phyloP scores from a whole-genome alignment of 2,329 filamentous ascomycete species.

The Alternaria dauci region DNA sequence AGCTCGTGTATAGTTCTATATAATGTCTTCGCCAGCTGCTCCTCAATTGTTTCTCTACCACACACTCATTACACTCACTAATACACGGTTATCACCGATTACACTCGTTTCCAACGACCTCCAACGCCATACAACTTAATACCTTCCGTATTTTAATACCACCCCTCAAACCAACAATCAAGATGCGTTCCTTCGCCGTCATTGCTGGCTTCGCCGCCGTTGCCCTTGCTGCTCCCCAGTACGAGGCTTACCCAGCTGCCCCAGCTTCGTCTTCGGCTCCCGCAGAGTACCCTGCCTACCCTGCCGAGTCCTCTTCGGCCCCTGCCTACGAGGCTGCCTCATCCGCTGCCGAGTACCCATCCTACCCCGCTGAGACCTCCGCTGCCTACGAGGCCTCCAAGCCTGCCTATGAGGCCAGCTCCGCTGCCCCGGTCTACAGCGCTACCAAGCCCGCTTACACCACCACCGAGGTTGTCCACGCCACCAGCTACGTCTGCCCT shows the following conservation, averaged over 20 bases:
- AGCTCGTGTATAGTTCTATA: slow-evolving; percentile 40
- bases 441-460: slow-evolving; percentile 28
- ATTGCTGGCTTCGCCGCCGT: slow-evolving; percentile 44
- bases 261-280: slow-evolving; percentile 5
- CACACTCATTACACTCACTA: slow-evolving; percentile 48
- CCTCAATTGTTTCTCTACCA: slow-evolving; percentile 40
- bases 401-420: slow-evolving; percentile 3
- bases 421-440: slow-evolving; percentile 1
- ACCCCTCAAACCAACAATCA: slow-evolving; percentile 39
- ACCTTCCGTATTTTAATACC: slow-evolving; percentile 47
- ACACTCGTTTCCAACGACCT: slow-evolving; percentile 51
- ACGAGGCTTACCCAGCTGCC: slow-evolving; percentile 20
- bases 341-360: slow-evolving; percentile 12
- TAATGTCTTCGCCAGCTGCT: slow-evolving; percentile 42
- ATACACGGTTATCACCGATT: slow-evolving; percentile 52
- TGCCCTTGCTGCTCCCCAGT: slow-evolving; percentile 34
- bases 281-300: slow-evolving; percentile 16
- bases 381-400: neutral
- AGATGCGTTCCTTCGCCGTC: slow-evolving; percentile 51
- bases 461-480: slow-evolving; percentile 39
- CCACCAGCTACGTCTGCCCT: slow-evolving; percentile 35
- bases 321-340: slow-evolving; percentile 8
- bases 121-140: slow-evolving; percentile 42
- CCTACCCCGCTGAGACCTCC: slow-evolving; percentile 7
- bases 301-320: slow-evolving; percentile 2